A percentile compares a stretch with the other conserved stretches of the same genome.
phyloP scores from a whole-genome alignment of 139 green algal species.

The Chlamydomonas sp. region DNA sequence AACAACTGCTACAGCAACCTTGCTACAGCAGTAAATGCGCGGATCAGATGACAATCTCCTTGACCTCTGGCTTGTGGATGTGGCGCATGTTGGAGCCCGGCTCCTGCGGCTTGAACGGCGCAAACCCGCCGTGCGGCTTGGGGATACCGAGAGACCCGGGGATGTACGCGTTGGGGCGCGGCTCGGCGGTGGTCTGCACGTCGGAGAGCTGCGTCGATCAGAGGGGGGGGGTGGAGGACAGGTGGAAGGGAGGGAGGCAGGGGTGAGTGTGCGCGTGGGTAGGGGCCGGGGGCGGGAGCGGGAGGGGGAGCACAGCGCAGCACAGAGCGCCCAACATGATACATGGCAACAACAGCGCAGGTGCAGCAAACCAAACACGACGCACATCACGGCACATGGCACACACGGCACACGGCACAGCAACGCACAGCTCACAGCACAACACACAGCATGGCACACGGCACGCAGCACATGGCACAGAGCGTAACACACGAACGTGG shows the following conservation, averaged over 20 bases:
- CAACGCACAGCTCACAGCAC: background rate
- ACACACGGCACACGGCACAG: constrained; percentile 1
- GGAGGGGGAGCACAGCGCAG: background rate
- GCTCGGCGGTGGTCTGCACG: constrained; percentile 34
- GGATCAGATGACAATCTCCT: constrained; percentile 58
- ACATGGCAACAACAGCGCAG: too few species aligned
- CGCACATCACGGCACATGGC: background rate
- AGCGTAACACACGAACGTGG: too few species aligned
- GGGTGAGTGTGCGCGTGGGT: too few species aligned
- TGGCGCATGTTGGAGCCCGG: constrained; percentile 68
- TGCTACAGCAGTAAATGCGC: too few species aligned
- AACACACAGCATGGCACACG: background rate
- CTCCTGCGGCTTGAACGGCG: constrained; percentile 73
- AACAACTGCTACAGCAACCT: too few species aligned
- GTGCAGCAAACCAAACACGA: constrained; percentile 6
- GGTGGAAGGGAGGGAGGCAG: background rate
- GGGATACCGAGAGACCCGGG: constrained; percentile 73
- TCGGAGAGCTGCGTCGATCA: constrained; percentile 8
- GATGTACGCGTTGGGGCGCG: constrained; percentile 81
- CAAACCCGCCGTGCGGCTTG: constrained; percentile 68
- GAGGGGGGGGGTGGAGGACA: background rate
- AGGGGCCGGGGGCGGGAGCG: background rate
- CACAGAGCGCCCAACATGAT: background rate
- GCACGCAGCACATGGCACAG: too few species aligned
- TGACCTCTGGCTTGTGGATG: constrained; percentile 57